Evolutionary conservation across 176 grass and related monocot genomes (phyloP), one percentile per base, ranked within the genome.

Genomic region (Urochloa ruziziensis): DNA sequence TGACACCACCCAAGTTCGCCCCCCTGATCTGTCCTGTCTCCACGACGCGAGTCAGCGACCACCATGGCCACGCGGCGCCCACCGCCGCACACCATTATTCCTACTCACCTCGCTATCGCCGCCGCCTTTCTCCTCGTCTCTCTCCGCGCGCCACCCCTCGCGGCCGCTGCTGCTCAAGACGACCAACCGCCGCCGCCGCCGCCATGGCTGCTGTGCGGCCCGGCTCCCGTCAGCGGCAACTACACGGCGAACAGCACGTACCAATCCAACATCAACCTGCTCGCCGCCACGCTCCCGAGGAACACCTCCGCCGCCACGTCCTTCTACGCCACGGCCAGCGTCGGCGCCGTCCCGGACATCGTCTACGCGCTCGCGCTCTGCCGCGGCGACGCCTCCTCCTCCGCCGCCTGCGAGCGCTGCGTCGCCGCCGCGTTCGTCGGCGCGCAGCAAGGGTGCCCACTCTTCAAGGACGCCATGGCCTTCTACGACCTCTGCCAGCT

Each of bases 401-500:
- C 70, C 54, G 19, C 10, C 28, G 19, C 10, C 28, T 93, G 91
- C 77, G 32, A 14, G 6, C 0, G 9, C 24, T 89, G 86, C 79
- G 57, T 89, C 57, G 23, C 59, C 5, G 12, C 35, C n/a, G 73
- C 78, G 25, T 82, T 71, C 30, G 0, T 7, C 1, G 37, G 71
- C 44, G 65, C 68, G 46, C 35, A 21, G 2, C 0, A 7, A 3
- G 0, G 32, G 4, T 91, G 89, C 72, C 85, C 85, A 12, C 62
- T 48, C 36, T 1, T 18, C 23, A 89, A 60, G 52, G 13, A 24
- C 47, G 82, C 60, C 6, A 5, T 63, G 5, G 32, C 62, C 33
- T 92, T 56, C 73, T 76, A 78, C 23, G 88, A 83, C 18, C 25
- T 21, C 6, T 90, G 84, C 83, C 35, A 86, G 53, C 81, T 89